Evolutionary conservation across 805 yeast species (phyloP).

Genomic region (Tetrapisispora fleetii): DNA sequence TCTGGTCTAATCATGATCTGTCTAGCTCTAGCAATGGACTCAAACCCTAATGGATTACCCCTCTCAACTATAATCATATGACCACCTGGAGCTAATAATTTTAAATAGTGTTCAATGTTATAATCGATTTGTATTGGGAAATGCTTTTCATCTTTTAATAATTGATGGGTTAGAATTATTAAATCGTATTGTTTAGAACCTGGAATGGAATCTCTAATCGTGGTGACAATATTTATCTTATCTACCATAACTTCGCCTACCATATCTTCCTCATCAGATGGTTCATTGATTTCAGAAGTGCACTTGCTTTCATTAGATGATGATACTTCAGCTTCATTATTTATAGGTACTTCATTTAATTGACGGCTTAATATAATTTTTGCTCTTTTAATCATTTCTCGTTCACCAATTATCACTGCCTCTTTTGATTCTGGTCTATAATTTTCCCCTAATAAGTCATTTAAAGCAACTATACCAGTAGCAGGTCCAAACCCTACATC

Average conservation of each 20-base stretch:
- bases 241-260: slow-evolving; percentile 50
- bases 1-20: slow-evolving; percentile 87
- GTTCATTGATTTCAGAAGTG: slow-evolving; percentile 6
- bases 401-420: slow-evolving; percentile 58
- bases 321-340: neutral
- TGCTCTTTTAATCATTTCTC: slow-evolving; percentile 74
- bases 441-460: slow-evolving; percentile 65
- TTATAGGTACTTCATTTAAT: slow-evolving; percentile 35
- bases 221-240: slow-evolving; percentile 43
- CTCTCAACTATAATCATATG: slow-evolving; percentile 72
- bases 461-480: slow-evolving; percentile 79
- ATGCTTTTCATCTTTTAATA: slow-evolving; percentile 46
- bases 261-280: slow-evolving; percentile 25
- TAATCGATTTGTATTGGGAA: slow-evolving; percentile 71
- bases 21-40: slow-evolving; percentile 79
- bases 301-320: slow-evolving; percentile 2
- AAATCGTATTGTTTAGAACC: slow-evolving; percentile 54
- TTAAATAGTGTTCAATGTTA: slow-evolving; percentile 48
- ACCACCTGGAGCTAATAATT: slow-evolving; percentile 67
- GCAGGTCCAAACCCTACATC: slow-evolving; percentile 90
- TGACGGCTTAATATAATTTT: slow-evolving; percentile 68
- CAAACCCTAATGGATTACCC: slow-evolving; percentile 86
- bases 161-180: slow-evolving; percentile 73
- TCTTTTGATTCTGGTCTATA: slow-evolving; percentile 57
- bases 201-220: slow-evolving; percentile 45